A percentile compares a stretch with the other conserved stretches of the same genome.
Conservation (phyloP, 331 rosid genomes). For the Malus hybrid region DNA sequence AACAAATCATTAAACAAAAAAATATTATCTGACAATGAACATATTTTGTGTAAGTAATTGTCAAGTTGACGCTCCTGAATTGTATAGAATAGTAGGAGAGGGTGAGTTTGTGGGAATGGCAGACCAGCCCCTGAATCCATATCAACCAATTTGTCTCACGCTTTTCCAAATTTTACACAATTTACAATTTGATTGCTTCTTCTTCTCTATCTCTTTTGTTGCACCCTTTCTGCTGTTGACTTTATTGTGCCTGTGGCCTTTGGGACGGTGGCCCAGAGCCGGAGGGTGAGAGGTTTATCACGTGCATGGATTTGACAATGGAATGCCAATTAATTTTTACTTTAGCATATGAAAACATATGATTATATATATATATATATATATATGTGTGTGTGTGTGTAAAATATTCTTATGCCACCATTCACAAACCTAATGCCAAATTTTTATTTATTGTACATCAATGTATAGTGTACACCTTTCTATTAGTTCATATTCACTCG, state of each 20-base stretch:
- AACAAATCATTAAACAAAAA: too few species aligned
- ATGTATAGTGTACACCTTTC: too few species aligned
- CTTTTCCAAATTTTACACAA: background rate
- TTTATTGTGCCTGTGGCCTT: background rate
- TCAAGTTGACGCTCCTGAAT: background rate
- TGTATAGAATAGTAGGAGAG: background rate
- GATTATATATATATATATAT: background rate
- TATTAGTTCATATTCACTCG: background rate
- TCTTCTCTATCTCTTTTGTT: background rate
- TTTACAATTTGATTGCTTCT: background rate
- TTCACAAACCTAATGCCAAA: background rate
- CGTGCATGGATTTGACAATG: conserved; percentile 76
- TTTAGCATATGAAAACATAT: background rate
- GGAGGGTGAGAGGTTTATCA: conserved; percentile 22
- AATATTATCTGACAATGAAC: too few species aligned
- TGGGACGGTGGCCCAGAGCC: background rate
- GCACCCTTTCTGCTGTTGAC: background rate
- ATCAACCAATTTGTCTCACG: conserved; percentile 11
- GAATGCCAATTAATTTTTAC: conserved; percentile 14
- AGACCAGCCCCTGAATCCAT: background rate
- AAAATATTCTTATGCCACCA: conserved; percentile 41
- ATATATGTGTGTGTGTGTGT: background rate
- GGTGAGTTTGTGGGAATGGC: background rate
- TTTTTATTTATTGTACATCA: too few species aligned
- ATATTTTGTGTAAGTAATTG: rapidly evolving